A percentile compares a stretch with the other conserved stretches of the same genome.
phyloP scores from a whole-genome alignment of 176 grass and related monocot genomes.

The Eragrostis nindensis region DNA sequence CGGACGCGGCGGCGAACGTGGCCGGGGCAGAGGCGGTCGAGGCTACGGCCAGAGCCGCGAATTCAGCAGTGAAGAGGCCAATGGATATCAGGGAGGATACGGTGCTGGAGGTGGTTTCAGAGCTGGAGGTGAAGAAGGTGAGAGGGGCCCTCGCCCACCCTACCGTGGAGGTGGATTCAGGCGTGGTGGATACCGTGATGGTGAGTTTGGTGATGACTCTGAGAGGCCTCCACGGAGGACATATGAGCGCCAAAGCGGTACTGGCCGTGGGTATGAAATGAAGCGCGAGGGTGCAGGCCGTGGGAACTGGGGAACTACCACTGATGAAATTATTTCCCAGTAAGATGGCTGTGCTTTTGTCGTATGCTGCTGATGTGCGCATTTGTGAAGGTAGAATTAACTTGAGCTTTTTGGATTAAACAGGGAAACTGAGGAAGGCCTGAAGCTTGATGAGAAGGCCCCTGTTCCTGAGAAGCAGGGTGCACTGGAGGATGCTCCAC shows the following conservation, averaged over 20 bases:
- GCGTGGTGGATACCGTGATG: conserved; percentile 61
- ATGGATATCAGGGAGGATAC: conserved; percentile 66
- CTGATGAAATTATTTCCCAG: conserved; percentile 66
- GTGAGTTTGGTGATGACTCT: conserved; percentile 58
- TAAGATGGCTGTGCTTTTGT: conserved; percentile 29
- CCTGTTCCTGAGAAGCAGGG: conserved; percentile 62
- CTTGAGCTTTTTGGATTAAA: conserved; percentile 33
- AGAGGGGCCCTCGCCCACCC: conserved; percentile 51
- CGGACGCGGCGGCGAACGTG: conserved; percentile 58
- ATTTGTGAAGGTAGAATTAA: conserved; percentile 1
- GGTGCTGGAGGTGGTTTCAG: conserved; percentile 42
- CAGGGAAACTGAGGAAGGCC: conserved; percentile 72
- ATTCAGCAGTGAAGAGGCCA: conserved; percentile 51
- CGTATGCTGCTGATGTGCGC: background rate
- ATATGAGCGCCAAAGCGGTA: conserved; percentile 82
- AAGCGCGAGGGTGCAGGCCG: conserved; percentile 78
- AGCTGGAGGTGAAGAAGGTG: conserved; percentile 61
- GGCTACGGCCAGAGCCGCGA: conserved; percentile 57
- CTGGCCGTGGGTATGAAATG: conserved; percentile 76
- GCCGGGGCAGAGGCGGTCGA: conserved; percentile 60
- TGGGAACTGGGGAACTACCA: conserved; percentile 86
- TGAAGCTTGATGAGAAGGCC: conserved; percentile 63
- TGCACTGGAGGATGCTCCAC: conserved; percentile 44
- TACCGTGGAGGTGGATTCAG: conserved; percentile 51
- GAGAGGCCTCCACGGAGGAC: conserved; percentile 64